Base-by-base conservation (phyloP, 225 moss, liverwort and hornwort species). In the Climacium dendroides region DNA sequence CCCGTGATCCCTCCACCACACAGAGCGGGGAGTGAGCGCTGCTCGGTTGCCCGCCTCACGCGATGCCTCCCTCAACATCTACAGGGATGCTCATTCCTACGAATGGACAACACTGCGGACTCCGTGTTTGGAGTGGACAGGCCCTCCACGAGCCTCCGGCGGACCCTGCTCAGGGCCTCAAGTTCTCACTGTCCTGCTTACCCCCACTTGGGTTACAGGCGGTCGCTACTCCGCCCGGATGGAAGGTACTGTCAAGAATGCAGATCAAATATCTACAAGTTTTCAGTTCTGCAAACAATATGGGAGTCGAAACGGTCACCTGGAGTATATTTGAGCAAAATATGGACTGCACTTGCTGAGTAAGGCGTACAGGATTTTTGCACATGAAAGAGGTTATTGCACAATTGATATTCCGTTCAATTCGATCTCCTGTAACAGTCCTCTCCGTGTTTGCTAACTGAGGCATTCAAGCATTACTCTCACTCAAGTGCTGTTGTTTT, bases 241-340 rank as follows among this genome's bases (percentile, higher is more conserved):
- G 10, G 2, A 17, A 0, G 16, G 0, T 1, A 0, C 0, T 0
- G 15, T 15, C 1, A 15, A 45, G 73, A 73, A 29, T 47, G 28
- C 29, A 29, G 4, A 45, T 10, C 17, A 73, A 29, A 29, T 73
- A 73, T 47, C 15, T 10, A 45, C 45, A 73, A 45, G 47, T 10
- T 10, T 29, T 6, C 47, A 45, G 29, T 45, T 28, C 45, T 47
- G 45, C 73, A 73, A 73, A 66, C 73, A 18, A 47, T 45, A 30
- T 73, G 73, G 73, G 73, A 29, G 30, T 17, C 11, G 30, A 73
- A 29, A 47, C 11, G 29, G 73, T 47, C 73, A 47, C 66, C 64
- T 66, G 5, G 35, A 66, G 11, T 34, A 10, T n/a, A 6, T n/a
- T 20, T 20, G 5, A 66, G n/a, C 66, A 66, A 64, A 18, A 35